Conservation (phyloP, 2,329 filamentous ascomycete genomes). For the Dactylellina parvicollis region DNA sequence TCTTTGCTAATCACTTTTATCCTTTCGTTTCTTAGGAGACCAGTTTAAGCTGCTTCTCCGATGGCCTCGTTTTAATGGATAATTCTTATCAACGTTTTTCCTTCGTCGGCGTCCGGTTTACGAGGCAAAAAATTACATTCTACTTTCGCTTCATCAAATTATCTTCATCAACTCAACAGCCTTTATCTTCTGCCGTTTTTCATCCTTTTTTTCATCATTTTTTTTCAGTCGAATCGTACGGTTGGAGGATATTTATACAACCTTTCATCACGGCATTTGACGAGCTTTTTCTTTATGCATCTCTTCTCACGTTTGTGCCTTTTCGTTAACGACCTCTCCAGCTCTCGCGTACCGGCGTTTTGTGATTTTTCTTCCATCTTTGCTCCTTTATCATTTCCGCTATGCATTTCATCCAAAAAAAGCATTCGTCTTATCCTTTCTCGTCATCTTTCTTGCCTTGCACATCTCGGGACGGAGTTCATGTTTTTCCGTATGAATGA, state of each 20-base stretch:
- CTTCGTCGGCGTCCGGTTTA: not conserved
- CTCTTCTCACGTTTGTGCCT: conserved; percentile 11
- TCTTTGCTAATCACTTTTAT: conserved; percentile 12
- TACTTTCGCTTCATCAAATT: conserved; percentile 12
- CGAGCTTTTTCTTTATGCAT: conserved; percentile 10
- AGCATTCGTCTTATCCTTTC: conserved; percentile 29
- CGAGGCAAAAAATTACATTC: not conserved
- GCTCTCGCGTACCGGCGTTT: conserved; percentile 8
- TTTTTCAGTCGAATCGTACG: conserved; percentile 12
- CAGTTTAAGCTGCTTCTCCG: not conserved
- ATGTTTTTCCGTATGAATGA: not conserved
- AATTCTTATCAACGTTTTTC: not conserved
- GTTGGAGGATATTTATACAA: conserved; percentile 60
- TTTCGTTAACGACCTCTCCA: conserved; percentile 30
- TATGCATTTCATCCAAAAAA: conserved; percentile 1
- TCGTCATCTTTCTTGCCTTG: conserved; percentile 1
- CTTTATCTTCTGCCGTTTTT: too few species aligned
- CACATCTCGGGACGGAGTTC: conserved; percentile 6
- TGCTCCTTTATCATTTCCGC: not conserved
- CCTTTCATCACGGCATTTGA: conserved; percentile 58
- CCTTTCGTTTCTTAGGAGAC: conserved; percentile 8
- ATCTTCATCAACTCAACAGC: too few species aligned
- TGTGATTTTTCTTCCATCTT: conserved; percentile 7
- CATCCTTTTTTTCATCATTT: conserved; percentile 12
- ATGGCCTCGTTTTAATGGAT: not conserved